These are phyloP conservation scores for Marasmius fiardii DNA, from an alignment of 1,284 basidiomycete species.

Conservation along the genomic window DNA sequence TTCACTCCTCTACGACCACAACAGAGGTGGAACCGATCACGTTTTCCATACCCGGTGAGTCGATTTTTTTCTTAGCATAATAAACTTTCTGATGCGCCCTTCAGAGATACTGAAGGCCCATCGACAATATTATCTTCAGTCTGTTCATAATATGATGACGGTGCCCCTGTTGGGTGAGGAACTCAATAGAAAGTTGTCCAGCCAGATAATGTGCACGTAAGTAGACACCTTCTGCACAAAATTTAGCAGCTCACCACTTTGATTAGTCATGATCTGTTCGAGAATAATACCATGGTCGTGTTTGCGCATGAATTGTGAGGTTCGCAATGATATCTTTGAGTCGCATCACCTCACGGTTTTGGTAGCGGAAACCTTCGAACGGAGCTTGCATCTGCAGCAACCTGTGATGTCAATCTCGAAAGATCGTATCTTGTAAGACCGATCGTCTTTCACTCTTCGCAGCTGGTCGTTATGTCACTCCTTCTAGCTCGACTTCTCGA, in stretches of 20 bases:
- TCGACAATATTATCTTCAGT: slow-evolving; percentile 75
- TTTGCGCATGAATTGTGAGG: slow-evolving; percentile 91
- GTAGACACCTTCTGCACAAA: slow-evolving; percentile 28
- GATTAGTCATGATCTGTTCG: slow-evolving; percentile 60
- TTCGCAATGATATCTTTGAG: background rate
- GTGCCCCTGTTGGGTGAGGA: slow-evolving; percentile 71
- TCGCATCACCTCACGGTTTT: background rate
- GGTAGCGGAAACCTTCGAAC: slow-evolving; percentile 81
- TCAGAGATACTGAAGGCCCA: slow-evolving; percentile 82
- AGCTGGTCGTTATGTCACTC: slow-evolving; percentile 3
- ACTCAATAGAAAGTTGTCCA: slow-evolving; percentile 66
- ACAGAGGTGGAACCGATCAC: slow-evolving; percentile 55
- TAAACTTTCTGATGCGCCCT: slow-evolving; percentile 2
- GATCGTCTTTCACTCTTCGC: background rate
- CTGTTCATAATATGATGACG: slow-evolving; percentile 71
- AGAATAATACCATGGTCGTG: slow-evolving; percentile 69
- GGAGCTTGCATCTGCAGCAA: slow-evolving; percentile 70
- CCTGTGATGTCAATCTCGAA: slow-evolving; percentile 73
- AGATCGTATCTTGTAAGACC: slow-evolving; percentile 76
- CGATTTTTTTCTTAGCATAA: background rate
- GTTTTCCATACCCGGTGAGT: slow-evolving; percentile 63
- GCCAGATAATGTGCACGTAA: slow-evolving; percentile 85
- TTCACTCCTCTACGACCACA: slow-evolving; percentile 8
- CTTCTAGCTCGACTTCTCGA: slow-evolving; percentile 80
- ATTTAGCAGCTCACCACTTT: background rate